Evolutionary conservation across 371 early-diverging fungal genomes (phyloP), one percentile per base, ranked within the genome.

Genomic region (Lichtheimia corymbifera): DNA sequence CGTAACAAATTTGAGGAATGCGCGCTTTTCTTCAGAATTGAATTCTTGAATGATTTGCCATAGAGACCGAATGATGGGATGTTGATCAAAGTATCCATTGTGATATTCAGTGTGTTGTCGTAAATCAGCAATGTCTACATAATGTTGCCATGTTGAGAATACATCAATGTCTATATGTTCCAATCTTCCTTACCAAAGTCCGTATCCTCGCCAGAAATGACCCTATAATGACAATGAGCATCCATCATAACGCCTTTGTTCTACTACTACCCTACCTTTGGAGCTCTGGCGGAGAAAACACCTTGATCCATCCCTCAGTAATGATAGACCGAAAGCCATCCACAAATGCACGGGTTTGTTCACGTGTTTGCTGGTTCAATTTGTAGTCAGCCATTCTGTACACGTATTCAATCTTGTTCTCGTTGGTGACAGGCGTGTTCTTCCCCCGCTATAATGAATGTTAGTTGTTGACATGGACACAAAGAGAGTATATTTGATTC

Each of bases 1-100:
- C 14, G 97, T 97, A 5, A 90, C 87, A 73, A 95, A 97, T 68
- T 90, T 90, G 45, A 95, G 74, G 57, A 97, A 88, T 12, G 81
- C 76, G 14, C 85, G 72, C 56, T 88, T 85, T 56, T 94, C 88
- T 17, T 83, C 83, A 5, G 86, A 88, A 7, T 58, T 65, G 17
- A 93, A 77, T 4, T 82, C 76, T 52, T 82, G 73, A 13, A 95
- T 75, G 22, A 93, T 87, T 40, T 86, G 75, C 97, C 97, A 97
- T 30, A 97, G 83, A 3, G 73, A 63, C n/a, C 82, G 71, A 18
- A 93, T 91, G 14, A 90, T 87, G n/a, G 82, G 87, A 67, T 91
- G 93, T 28, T 83, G 84, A 44, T 86, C 81, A 59, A 80, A 77
- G 68, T 91, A 96, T 2, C 91, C 92, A 62, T 93, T 91, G 57